A percentile compares a stretch with the other conserved stretches of the same genome.
Evolutionary conservation across 495 filamentous ascomycete species (phyloP).

Genomic region (Amorphotheca resinae): DNA sequence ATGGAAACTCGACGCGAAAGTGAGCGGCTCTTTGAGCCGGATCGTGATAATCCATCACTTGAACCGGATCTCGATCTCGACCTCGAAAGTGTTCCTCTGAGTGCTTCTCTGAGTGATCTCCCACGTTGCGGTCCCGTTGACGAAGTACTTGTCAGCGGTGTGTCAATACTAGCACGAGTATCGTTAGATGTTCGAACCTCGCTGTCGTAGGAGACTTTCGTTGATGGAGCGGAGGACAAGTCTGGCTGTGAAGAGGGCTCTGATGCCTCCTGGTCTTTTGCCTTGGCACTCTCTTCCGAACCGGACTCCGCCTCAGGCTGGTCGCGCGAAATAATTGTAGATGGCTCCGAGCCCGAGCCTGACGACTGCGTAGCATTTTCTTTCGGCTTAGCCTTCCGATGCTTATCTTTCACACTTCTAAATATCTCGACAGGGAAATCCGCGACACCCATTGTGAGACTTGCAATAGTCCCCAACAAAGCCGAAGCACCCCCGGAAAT

Average conservation of each 20-base stretch:
- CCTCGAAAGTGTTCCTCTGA: slow-evolving; percentile 13
- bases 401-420: slow-evolving; percentile 27
- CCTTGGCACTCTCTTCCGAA: neutral
- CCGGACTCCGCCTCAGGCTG: slow-evolving; percentile 9
- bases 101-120: slow-evolving; percentile 14
- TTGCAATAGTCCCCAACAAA: slow-evolving; percentile 59
- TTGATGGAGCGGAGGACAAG: neutral
- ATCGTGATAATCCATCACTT: neutral
- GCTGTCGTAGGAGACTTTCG: slow-evolving; percentile 19
- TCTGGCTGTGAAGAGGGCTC: slow-evolving; percentile 1
- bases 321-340: slow-evolving; percentile 3
- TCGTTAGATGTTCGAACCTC: slow-evolving; percentile 9
- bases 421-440: slow-evolving; percentile 64
- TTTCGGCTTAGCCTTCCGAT: slow-evolving; percentile 4
- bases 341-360: slow-evolving; percentile 3
- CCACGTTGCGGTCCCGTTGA: slow-evolving; percentile 6
- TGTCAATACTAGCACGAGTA: neutral
- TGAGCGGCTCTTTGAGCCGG: slow-evolving; percentile 6
- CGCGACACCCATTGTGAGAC: slow-evolving; percentile 67
- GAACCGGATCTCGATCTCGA: slow-evolving; percentile 13
- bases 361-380: neutral
- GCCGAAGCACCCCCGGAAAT: slow-evolving; percentile 61
- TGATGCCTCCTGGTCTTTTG: neutral
- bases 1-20: slow-evolving; percentile 6
- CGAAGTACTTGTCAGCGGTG: slow-evolving; percentile 8